A percentile compares a stretch with the other conserved stretches of the same genome.
phyloP scores from a whole-genome alignment of 495 filamentous ascomycete genomes.

The Xylaria castorea region DNA sequence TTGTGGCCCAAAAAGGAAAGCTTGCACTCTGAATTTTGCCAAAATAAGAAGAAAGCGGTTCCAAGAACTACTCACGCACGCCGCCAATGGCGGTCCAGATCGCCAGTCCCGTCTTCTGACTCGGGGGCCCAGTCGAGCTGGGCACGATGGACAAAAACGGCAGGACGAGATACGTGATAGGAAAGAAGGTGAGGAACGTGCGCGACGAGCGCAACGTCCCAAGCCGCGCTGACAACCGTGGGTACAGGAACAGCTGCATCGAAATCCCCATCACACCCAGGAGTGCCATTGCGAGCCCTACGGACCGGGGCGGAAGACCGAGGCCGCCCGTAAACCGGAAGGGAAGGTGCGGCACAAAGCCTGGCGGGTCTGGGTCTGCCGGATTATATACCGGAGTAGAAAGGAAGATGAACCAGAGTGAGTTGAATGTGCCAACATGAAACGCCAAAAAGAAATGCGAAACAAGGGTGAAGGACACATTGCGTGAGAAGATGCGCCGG shows the following conservation, averaged over 20 bases:
- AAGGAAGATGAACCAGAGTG: constrained; percentile 84
- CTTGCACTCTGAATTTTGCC: neutral
- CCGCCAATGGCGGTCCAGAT: constrained; percentile 74
- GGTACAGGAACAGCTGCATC: constrained; percentile 81
- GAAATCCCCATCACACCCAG: constrained; percentile 78
- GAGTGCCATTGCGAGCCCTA: constrained; percentile 80
- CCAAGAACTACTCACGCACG: constrained; percentile 43
- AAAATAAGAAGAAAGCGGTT: neutral
- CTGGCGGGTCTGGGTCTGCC: constrained; percentile 36
- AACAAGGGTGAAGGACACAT: constrained; percentile 69
- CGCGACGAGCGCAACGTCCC: constrained; percentile 75
- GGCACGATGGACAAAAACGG: constrained; percentile 78
- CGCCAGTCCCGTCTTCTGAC: constrained; percentile 66
- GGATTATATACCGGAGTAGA: constrained; percentile 75
- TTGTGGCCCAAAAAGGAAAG: neutral
- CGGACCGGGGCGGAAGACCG: constrained; percentile 73
- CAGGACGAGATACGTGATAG: constrained; percentile 71
- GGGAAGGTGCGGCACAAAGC: constrained; percentile 54
- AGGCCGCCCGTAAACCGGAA: constrained; percentile 83
- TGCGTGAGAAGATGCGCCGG: constrained; percentile 78
- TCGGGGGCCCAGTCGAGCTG: constrained; percentile 63
- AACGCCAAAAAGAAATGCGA: constrained; percentile 75
- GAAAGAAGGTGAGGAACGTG: constrained; percentile 73
- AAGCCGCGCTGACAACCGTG: constrained; percentile 66
- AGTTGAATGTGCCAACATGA: constrained; percentile 84